These are phyloP conservation scores for Barbarea vulgaris DNA, from an alignment of 345 rosid species.

Conservation along the genomic window DNA sequence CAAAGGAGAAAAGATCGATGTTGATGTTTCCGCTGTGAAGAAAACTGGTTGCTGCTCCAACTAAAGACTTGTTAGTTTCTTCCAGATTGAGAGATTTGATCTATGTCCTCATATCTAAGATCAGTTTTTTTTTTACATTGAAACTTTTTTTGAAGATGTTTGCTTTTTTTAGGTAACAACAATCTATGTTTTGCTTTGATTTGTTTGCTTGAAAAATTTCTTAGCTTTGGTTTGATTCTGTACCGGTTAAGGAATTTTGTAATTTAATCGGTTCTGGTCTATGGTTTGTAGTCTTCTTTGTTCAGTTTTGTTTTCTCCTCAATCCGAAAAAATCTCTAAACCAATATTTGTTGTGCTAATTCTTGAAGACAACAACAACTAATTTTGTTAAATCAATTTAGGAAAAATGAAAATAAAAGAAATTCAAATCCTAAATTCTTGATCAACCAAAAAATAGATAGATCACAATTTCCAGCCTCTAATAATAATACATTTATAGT, in stretches of 20 bases:
- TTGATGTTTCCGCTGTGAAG: constrained; percentile 94
- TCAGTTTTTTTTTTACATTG: background rate
- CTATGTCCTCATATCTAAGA: background rate
- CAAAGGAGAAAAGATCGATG: constrained; percentile 86
- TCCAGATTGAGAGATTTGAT: constrained; percentile 22
- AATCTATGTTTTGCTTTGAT: constrained; percentile 17
- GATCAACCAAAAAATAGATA: background rate
- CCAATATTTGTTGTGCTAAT: constrained; percentile 12
- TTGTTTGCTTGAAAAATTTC: constrained; percentile 24
- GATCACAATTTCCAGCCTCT: background rate
- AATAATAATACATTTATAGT: background rate
- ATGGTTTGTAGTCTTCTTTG: constrained; percentile 3
- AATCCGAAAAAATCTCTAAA: constrained; percentile 24
- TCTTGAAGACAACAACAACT: background rate
- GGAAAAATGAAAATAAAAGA: background rate
- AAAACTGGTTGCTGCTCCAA: constrained; percentile 87
- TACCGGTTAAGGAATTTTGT: constrained; percentile 34
- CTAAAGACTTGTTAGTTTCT: constrained; percentile 38
- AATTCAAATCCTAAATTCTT: background rate
- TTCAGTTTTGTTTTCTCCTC: constrained; percentile 4
- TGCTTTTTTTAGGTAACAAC: constrained; percentile 29
- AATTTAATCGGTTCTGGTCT: constrained; percentile 24
- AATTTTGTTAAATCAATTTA: background rate
- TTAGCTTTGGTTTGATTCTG: constrained; percentile 24
- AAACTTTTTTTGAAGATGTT: constrained; percentile 18